These are phyloP conservation scores for Hyphodiscus hymeniophilus DNA, from an alignment of 495 filamentous ascomycete species.

Conservation along the genomic window DNA sequence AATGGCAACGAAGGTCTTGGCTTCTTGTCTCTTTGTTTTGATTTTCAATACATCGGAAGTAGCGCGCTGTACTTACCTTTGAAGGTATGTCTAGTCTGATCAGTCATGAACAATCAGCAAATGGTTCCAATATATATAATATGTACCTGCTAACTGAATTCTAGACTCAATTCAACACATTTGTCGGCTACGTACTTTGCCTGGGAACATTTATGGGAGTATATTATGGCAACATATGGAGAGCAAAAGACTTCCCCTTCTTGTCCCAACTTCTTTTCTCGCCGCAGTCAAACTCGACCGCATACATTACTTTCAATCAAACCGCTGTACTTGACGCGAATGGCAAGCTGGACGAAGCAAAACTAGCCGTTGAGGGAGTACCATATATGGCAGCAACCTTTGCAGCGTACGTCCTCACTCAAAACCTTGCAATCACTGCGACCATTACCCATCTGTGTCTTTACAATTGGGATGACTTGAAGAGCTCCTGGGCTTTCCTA, in stretches of 20 bases:
- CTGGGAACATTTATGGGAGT: conserved; percentile 9
- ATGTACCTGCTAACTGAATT: conserved; percentile 6
- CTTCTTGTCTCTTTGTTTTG: conserved; percentile 27
- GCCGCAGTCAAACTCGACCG: conserved; percentile 30
- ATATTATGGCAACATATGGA: conserved; percentile 41
- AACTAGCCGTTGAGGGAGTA: conserved; percentile 28
- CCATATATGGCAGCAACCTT: conserved; percentile 38
- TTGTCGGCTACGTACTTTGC: conserved; percentile 7
- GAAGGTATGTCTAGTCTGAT: conserved; percentile 1
- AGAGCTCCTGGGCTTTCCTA: conserved; percentile 10
- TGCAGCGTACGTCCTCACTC: conserved; percentile 30
- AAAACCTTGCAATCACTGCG: conserved; percentile 35
- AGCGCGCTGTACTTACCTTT: conserved; percentile 4
- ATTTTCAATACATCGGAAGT: conserved; percentile 38
- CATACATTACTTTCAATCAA: conserved; percentile 28
- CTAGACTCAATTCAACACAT: conserved; percentile 6
- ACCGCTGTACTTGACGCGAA: conserved; percentile 25
- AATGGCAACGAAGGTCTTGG: conserved; percentile 38
- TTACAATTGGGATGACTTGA: conserved; percentile 18
- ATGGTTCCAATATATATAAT: neutral
- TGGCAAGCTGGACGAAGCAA: conserved; percentile 28
- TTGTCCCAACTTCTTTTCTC: conserved; percentile 34
- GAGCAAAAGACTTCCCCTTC: conserved; percentile 40
- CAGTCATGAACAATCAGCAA: too few relatives aligned
- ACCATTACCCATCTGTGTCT: conserved; percentile 28